Evolutionary conservation across 2,329 filamentous ascomycete species (phyloP).

Genomic region (Ophiostoma pallidulum): DNA sequence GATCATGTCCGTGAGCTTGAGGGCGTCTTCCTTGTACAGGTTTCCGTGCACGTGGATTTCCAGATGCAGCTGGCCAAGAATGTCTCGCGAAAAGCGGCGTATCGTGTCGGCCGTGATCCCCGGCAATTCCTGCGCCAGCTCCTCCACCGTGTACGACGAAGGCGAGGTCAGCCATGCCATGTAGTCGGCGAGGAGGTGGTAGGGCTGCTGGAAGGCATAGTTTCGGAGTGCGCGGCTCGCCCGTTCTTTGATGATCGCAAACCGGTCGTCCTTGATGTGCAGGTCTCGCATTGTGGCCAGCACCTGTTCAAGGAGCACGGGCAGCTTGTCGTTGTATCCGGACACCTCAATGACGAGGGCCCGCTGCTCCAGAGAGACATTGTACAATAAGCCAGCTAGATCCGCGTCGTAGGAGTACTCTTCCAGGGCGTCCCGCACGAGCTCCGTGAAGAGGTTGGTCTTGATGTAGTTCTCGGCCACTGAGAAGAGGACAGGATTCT

Average conservation of each 20-base stretch:
- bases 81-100: constrained; percentile 65
- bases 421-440: constrained; percentile 79
- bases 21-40: constrained; percentile 83
- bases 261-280: constrained; percentile 75
- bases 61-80: constrained; percentile 75
- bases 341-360: constrained; percentile 71
- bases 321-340: constrained; percentile 94
- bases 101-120: constrained; percentile 66
- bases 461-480: constrained; percentile 73
- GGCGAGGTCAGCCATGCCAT: constrained; percentile 72
- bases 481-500: constrained; percentile 68
- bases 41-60: constrained; percentile 89
- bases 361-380: constrained; percentile 59
- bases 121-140: constrained; percentile 67
- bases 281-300: constrained; percentile 75
- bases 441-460: constrained; percentile 68
- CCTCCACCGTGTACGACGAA: constrained; percentile 67
- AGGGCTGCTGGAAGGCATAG: constrained; percentile 80
- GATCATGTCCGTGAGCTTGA: constrained; percentile 74
- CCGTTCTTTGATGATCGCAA: constrained; percentile 84
- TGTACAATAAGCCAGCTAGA: constrained; percentile 79
- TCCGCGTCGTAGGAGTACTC: constrained; percentile 97
- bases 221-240: constrained; percentile 70
- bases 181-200: constrained; percentile 77
- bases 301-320: constrained; percentile 83